These are phyloP conservation scores for Hagleromyces aurorensis DNA, from an alignment of 805 yeast species.

Conservation along the genomic window DNA sequence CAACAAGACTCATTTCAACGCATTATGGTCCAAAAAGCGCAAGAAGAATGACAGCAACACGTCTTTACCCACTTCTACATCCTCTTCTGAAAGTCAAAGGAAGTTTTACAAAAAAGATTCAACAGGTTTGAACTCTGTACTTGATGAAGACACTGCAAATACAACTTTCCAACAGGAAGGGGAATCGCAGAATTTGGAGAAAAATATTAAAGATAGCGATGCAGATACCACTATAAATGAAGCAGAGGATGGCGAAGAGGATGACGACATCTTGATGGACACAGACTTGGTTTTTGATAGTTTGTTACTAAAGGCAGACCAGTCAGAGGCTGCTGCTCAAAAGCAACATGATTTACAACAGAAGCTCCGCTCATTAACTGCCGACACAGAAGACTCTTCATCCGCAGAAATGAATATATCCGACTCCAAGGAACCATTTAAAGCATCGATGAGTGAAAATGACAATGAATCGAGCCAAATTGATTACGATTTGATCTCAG, in stretches of 20 bases:
- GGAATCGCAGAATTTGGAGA: not conserved
- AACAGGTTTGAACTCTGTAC: no score
- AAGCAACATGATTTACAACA: conserved; percentile 9
- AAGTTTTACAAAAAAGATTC: no score
- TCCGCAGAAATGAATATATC: not conserved
- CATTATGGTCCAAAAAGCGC: no score
- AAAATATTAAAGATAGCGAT: not conserved
- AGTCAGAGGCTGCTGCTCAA: conserved; percentile 5
- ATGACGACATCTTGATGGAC: conserved; percentile 21
- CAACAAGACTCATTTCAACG: no score
- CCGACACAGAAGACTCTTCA: conserved; percentile 1
- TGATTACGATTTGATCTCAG: conserved; percentile 17
- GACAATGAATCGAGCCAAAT: no score
- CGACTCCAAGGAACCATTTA: conserved; percentile 1
- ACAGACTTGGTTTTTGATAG: conserved; percentile 26
- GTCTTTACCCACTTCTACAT: no score
- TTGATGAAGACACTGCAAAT: not conserved
- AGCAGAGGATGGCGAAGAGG: conserved; percentile 9
- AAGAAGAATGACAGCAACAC: no score
- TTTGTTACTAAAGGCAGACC: conserved; percentile 19
- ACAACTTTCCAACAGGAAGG: not conserved
- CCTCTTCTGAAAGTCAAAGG: no score
- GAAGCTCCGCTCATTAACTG: conserved; percentile 5
- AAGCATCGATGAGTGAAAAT: no score
- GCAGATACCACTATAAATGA: conserved; percentile 2